These are phyloP conservation scores for Tricladium varicosporioides DNA, from an alignment of 2,329 filamentous ascomycete species.

Conservation along the genomic window DNA sequence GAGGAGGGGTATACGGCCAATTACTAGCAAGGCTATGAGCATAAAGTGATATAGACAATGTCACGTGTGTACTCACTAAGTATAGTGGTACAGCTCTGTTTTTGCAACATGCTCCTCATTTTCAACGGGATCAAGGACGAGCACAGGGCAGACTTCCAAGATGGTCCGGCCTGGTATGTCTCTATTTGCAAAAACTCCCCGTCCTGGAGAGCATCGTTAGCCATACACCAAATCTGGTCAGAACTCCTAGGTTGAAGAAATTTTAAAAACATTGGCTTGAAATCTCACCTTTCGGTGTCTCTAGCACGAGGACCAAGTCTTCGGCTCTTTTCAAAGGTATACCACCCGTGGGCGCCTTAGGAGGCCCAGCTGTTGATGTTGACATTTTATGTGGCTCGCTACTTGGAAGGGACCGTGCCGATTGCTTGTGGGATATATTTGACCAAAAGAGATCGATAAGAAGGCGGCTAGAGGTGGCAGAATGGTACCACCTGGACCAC, in stretches of 20 bases:
- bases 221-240: not conserved
- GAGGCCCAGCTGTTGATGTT: not conserved
- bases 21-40: conserved; percentile 22
- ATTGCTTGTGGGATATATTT: not conserved
- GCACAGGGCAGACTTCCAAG: conserved; percentile 51
- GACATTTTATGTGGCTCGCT: not conserved
- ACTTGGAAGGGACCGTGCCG: not conserved
- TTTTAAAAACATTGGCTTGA: not conserved
- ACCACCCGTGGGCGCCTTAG: conserved; percentile 5
- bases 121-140: conserved; percentile 46
- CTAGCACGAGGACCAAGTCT: conserved; percentile 41
- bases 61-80: conserved; percentile 43
- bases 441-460: conserved; percentile 6
- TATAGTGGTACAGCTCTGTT: conserved; percentile 53
- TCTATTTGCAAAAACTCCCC: conserved; percentile 49
- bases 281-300: conserved; percentile 50
- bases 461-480: conserved; percentile 15
- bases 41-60: conserved; percentile 24
- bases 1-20: conserved; percentile 30
- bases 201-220: conserved; percentile 37
- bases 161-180: conserved; percentile 46
- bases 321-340: conserved; percentile 40
- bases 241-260: not conserved
- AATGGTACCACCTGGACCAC: conserved; percentile 1
- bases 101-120: conserved; percentile 48